A percentile compares a stretch with the other conserved stretches of the same genome.
phyloP scores from a whole-genome alignment of 176 grass and related monocot species.

The Tuctoria greenei region DNA sequence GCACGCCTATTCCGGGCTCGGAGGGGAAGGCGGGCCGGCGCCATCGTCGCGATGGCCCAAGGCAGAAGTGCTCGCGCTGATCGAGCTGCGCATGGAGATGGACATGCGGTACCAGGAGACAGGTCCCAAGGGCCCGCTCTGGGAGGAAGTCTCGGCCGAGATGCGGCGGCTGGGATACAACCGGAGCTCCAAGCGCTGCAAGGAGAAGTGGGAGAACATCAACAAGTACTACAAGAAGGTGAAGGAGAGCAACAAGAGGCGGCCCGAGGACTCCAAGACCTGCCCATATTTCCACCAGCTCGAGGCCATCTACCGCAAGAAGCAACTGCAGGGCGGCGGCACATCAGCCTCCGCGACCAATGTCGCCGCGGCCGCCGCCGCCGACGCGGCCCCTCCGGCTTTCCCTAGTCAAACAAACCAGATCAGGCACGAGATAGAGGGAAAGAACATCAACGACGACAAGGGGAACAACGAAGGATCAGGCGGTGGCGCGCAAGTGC shows the following conservation, averaged over 20 bases:
- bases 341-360: background rate
- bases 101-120: slow-evolving; percentile 76
- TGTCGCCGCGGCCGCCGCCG: slow-evolving; percentile 1
- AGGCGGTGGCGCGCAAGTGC: slow-evolving; percentile 1
- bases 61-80: slow-evolving; percentile 79
- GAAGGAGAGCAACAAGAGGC: slow-evolving; percentile 93
- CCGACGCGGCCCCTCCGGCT: background rate
- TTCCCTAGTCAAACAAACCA: slow-evolving; percentile 1
- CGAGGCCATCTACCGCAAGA: slow-evolving; percentile 74
- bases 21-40: slow-evolving; percentile 21
- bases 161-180: slow-evolving; percentile 85
- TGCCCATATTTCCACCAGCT: slow-evolving; percentile 97
- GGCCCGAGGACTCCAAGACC: slow-evolving; percentile 89
- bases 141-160: slow-evolving; percentile 79
- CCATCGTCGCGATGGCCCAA: slow-evolving; percentile 91
- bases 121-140: slow-evolving; percentile 78
- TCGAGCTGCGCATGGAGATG: slow-evolving; percentile 77
- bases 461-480: slow-evolving; percentile 46
- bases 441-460: slow-evolving; percentile 54
- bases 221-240: slow-evolving; percentile 99
- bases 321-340: slow-evolving; percentile 25
- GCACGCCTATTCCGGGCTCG: slow-evolving; percentile 9
- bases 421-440: slow-evolving; percentile 41
- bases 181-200: slow-evolving; percentile 89
- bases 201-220: slow-evolving; percentile 99